Evolutionary conservation across 73 alveolate genomes (phyloP), one percentile per base, ranked within the genome.

Genomic region (Stentor roeselii): DNA sequence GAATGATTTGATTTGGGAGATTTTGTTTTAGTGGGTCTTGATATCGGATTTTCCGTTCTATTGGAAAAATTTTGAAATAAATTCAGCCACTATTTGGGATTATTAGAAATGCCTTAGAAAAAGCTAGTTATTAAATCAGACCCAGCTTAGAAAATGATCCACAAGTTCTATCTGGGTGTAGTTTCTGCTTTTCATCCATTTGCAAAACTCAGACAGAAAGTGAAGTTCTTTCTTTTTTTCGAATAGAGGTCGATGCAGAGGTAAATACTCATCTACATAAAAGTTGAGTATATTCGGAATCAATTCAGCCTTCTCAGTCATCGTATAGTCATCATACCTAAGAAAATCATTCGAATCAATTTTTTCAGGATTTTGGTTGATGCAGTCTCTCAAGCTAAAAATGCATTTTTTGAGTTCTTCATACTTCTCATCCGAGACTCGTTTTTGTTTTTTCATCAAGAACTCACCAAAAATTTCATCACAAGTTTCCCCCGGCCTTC

Each of bases 351-450:
- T 21, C 6, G 67, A 11, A 50, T 50, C 67, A 50, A 50, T 6
- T 50, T 21, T 6, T 50, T 50, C 67, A 50, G 6, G 21, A 21
- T 50, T 11, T 50, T 50, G 6, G 21, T 50, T 50, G 0, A 67
- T n/a, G 2, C 80, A 67, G 34, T 21, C 37, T 2, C 80, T 67
- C 1, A 67, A 34, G 37, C 37, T 67, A 21, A 27, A 21, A 67
- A 67, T 11, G 2, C n/a, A 30, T 76, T 61, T 75, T 83, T 11
- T 88, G 32, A 78, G 77, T 31, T 85, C 89, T 50, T 83, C 75
- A 75, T 67, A 67, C 11, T 21, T 34, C 21, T 67, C 41, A 14
- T 67, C 80, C 14, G 42, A 15, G 11, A 67, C 21, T 21, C 34
- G 21, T 30, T n/a, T 21, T 1, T 21, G 0, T 11, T 21, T 67